Conservation (phyloP, 2,329 filamentous ascomycete genomes). For the Botrytis porri region DNA sequence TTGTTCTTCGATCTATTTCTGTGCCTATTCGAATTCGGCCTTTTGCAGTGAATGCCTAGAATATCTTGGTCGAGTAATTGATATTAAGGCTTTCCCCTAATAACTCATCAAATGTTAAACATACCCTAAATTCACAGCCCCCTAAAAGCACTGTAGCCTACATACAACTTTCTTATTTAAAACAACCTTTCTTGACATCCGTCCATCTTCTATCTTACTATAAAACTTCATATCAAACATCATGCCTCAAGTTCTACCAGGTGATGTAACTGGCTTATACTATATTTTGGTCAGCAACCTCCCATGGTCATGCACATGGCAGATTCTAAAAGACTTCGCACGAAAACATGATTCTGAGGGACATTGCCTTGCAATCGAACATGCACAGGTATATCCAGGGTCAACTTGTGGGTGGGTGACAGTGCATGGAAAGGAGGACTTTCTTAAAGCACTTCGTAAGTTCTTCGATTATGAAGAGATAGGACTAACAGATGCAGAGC, state of each 20-base stretch:
- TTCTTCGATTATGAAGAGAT: not conserved
- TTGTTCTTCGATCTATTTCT: not conserved
- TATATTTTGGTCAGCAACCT: slow-evolving; percentile 22
- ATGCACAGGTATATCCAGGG: slow-evolving; percentile 28
- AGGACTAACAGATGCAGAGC: slow-evolving; percentile 20
- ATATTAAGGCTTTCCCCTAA: not conserved
- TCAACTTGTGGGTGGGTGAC: slow-evolving; percentile 30
- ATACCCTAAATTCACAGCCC: not conserved
- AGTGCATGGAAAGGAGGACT: slow-evolving; percentile 28
- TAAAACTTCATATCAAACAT: not conserved
- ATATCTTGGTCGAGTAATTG: not conserved
- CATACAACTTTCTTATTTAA: not conserved
- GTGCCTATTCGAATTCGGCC: not conserved
- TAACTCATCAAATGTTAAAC: not conserved
- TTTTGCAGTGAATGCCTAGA: slow-evolving; percentile 8
- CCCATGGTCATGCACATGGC: slow-evolving; percentile 31
- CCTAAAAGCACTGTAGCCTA: not conserved
- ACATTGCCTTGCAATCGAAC: slow-evolving; percentile 27
- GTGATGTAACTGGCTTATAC: slow-evolving; percentile 21
- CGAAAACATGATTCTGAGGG: slow-evolving; percentile 25
- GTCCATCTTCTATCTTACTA: not conserved
- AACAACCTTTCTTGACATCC: not conserved
- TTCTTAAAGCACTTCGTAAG: slow-evolving; percentile 28
- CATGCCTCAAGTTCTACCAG: slow-evolving; percentile 23
- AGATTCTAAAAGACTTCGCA: slow-evolving; percentile 33